Percentiles rank a stretch among this genome's conserved stretches.
Conservation (phyloP, 306 rosid species). For the Castanea mollissima region DNA sequence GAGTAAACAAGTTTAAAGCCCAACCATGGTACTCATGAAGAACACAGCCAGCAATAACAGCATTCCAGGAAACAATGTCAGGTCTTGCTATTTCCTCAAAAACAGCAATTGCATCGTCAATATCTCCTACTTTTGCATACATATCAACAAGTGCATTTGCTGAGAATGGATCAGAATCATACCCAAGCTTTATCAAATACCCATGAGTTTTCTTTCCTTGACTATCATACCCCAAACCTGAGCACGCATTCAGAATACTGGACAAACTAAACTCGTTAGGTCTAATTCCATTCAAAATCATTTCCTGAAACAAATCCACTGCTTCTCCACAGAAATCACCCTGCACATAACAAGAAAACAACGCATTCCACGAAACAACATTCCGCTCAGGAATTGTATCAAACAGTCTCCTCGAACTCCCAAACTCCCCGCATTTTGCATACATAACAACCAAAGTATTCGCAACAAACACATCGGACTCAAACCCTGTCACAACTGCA, state of each 20-base stretch:
- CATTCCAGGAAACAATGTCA: constrained; percentile 89
- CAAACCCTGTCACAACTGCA: constrained; percentile 64
- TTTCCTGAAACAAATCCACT: constrained; percentile 56
- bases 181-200: constrained; percentile 61
- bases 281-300: constrained; percentile 56
- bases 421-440: constrained; percentile 64
- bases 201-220: constrained; percentile 62
- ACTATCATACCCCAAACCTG: constrained; percentile 46
- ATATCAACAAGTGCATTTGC: constrained; percentile 82
- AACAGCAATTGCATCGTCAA: constrained; percentile 49
- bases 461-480: constrained; percentile 67
- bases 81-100: constrained; percentile 59
- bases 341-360: constrained; percentile 76
- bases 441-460: constrained; percentile 86
- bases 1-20: constrained; percentile 49
- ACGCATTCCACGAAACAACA: constrained; percentile 79
- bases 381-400: constrained; percentile 41
- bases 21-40: constrained; percentile 49
- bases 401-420: constrained; percentile 62
- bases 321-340: constrained; percentile 49
- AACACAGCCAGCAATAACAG: constrained; percentile 87
- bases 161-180: constrained; percentile 62
- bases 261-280: constrained; percentile 86
- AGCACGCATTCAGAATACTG: constrained; percentile 64
- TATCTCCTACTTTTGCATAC: constrained; percentile 68